Base-by-base conservation (phyloP, 192 early-diverging fungal species). In the Borealophlyctis nickersoniae region DNA sequence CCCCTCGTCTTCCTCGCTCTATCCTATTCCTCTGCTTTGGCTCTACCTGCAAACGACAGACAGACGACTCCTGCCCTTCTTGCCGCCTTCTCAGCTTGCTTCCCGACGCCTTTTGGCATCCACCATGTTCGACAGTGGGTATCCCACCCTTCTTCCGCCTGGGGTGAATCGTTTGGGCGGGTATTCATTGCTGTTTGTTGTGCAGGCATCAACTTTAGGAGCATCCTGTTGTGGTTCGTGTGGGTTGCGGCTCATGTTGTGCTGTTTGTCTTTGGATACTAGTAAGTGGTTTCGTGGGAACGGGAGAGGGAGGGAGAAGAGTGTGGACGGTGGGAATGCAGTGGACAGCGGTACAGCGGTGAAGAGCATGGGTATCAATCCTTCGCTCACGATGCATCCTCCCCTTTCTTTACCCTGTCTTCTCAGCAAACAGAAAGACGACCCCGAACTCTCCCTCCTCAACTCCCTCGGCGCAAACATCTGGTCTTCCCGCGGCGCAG, bases 401-500 rank as follows among this genome's bases (percentile, higher is more conserved):
- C 35, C 58, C 52, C n/a, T 52, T 48, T 36, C 29, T 7, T n/a
- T n/a, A n/a, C n/a, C n/a, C n/a, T n/a, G n/a, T n/a, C n/a, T n/a
- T n/a, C 31, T 26, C 60, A 71, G 69, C 59, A 76, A 76, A 58
- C 84, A 86, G 60, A 73, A 70, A 9, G 55, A 71, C 35, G 82
- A 86, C 58, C 28, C 29, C 3, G 73, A 78, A 35, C 75, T 86
- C 2, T 67, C 63, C 13, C 33, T 79, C 11, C 75, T 86, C 60
- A 81, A 84, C 56, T 54, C 61, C 2, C 71, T 86, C 62, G 78
- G 78, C 2, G 60, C 62, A 22, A 82, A 78, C 0, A 80, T 86
- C 49, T 77, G 57, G 39, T 67, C 74, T 19, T 86, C 84, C 30
- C 73, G 84, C 52, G 84, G 81, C 32, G 81, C 81, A 23, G 84